phyloP scores from a whole-genome alignment of 1,139 yeast species.

The Blastobotrys apis region DNA sequence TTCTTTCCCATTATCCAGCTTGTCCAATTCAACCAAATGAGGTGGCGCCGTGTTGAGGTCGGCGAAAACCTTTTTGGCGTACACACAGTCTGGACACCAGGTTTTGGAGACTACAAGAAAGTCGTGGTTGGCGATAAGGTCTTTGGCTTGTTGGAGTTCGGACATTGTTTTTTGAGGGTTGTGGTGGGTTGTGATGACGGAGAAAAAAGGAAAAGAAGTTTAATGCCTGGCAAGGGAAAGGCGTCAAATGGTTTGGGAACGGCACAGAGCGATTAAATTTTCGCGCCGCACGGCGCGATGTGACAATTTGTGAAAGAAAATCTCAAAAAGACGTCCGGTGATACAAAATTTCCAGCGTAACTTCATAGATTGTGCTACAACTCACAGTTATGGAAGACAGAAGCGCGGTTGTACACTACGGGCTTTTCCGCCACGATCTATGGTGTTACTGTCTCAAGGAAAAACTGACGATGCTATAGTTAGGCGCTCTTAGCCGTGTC shows the following conservation, averaged over 20 bases:
- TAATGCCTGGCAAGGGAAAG: neutral
- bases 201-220: neutral
- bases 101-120: slow-evolving; percentile 60
- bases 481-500: too few species aligned
- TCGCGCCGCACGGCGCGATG: too few species aligned
- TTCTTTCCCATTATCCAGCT: slow-evolving; percentile 51
- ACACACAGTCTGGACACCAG: slow-evolving; percentile 78
- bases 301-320: too few species aligned
- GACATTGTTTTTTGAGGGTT: neutral
- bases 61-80: slow-evolving; percentile 52
- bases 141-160: slow-evolving; percentile 38
- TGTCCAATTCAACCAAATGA: slow-evolving; percentile 58
- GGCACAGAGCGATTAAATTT: too few species aligned
- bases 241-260: neutral
- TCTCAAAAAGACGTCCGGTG: too few species aligned
- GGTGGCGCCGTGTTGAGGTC: slow-evolving; percentile 48
- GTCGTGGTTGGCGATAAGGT: slow-evolving; percentile 44
- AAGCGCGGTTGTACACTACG: too few species aligned
- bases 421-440: too few species aligned
- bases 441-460: too few species aligned
- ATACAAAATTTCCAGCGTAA: too few species aligned
- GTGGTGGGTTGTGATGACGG: neutral
- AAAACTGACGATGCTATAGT: too few species aligned
- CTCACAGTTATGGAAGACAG: too few species aligned
- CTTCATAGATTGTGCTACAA: too few species aligned